Evolutionary conservation across 192 early-diverging fungal species (phyloP), one percentile per base, ranked within the genome.

Genomic region (Gaertneriomyces semiglobifer): DNA sequence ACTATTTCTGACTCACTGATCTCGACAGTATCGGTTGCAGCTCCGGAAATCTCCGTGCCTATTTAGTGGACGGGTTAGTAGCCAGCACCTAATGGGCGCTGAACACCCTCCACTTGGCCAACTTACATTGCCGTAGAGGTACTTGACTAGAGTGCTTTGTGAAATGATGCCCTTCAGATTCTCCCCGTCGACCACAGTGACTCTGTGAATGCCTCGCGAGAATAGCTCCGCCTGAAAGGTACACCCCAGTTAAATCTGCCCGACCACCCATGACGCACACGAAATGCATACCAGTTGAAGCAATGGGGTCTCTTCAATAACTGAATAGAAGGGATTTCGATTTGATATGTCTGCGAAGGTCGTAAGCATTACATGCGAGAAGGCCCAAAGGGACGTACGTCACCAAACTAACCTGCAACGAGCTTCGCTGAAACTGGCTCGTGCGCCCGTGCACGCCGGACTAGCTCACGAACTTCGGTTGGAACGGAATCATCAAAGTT

Each of bases 271-370:
- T 38, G 56, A 16, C 7, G 14, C 16, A 46, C 59, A 9, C 5
- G 2, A 19, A n/a, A 10, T 56, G 6, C n/a, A n/a, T 68, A 88
- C 86, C 18, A 89, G 79, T 46, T 89, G 86, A 7, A 85, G 71
- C 2, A 94, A 64, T 0, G 86, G 87, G 19, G 92, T 86, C 62
- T 91, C 89, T n/a, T 83, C 81, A 51, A 89, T 55, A 10, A 92
- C 88, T 16, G 86, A 86, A 68, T 90, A 92, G 66, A 92, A 94
- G 19, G 92, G 90, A 62, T 94, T 90, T 58, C 86, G 83, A 33
- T 85, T 81, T 4, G 92, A 94, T 45, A 92, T 61, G 71, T 94
- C 92, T 62, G 77, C 33, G 0, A 74, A 61, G n/a, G 48, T 9
- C n/a, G n/a, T 54, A 7, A 73, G 46, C 7, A 25, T 64, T 7